Conservation (phyloP, 305 asterid genomes). For the Striga hermonthica region DNA sequence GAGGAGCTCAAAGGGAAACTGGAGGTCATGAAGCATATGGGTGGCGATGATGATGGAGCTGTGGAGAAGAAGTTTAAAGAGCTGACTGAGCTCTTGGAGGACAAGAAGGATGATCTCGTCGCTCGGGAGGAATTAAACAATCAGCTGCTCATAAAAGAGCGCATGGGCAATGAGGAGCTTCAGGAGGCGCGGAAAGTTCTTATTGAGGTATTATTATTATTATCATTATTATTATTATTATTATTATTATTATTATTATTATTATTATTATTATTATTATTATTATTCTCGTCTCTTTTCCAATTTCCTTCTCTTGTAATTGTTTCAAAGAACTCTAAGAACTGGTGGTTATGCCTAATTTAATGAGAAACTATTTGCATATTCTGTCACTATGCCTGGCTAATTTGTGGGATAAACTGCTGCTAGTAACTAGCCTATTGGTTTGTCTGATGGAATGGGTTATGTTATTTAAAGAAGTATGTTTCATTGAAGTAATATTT, state of each 20-base stretch:
- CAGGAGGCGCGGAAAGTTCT: conserved; percentile 60
- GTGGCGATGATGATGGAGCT: conserved; percentile 56
- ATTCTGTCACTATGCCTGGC: too few relatives aligned
- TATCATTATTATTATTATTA: too few relatives aligned
- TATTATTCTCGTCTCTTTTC: too few relatives aligned
- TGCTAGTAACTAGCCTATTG: too few relatives aligned
- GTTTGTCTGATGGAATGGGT: too few relatives aligned
- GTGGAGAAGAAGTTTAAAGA: conserved; percentile 49
- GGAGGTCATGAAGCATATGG: conserved; percentile 69
- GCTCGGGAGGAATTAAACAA: conserved; percentile 37
- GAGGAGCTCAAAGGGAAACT: conserved; percentile 57
- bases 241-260: too few relatives aligned
- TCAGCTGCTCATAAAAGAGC: conserved; percentile 54
- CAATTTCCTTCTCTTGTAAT: too few relatives aligned
- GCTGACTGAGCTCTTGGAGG: conserved; percentile 50
- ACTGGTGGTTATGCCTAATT: too few relatives aligned
- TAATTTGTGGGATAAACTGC: too few relatives aligned
- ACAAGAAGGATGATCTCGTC: conserved; percentile 51
- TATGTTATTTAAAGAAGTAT: not conserved
- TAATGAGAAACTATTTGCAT: not conserved
- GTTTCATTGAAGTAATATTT: not conserved
- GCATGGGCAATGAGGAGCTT: conserved; percentile 65
- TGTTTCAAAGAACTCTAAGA: too few relatives aligned
- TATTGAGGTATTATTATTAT: conserved; percentile 44
- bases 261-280: too few relatives aligned